Evolutionary conservation across 352 stramenopile species (phyloP).

Genomic region (Pythium rhizo-oryzae): DNA sequence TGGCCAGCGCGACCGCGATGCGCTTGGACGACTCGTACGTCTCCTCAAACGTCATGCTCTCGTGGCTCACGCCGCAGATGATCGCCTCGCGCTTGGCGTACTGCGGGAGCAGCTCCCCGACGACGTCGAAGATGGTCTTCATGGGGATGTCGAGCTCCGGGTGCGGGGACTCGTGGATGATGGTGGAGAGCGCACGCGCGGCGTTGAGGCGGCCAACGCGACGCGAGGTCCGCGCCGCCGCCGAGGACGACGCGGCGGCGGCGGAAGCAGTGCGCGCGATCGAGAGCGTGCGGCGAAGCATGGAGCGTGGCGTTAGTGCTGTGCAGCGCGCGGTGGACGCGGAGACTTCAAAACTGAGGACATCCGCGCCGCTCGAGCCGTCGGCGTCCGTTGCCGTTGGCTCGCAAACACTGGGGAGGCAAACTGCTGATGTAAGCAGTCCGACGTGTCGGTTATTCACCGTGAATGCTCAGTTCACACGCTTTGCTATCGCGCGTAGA

Average conservation of each 20-base stretch:
- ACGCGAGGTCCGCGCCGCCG: too few species aligned
- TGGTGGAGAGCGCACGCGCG: too few species aligned
- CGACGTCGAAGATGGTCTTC: constrained; percentile 51
- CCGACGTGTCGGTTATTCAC: too few species aligned
- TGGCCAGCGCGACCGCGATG: constrained; percentile 46
- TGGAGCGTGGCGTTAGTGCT: background rate
- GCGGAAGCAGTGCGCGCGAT: background rate
- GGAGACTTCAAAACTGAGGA: background rate
- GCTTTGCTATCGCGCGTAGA: too few species aligned
- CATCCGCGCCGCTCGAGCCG: background rate
- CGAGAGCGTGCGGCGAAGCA: constrained; percentile 18
- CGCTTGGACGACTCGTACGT: constrained; percentile 39
- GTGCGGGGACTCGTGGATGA: too few species aligned
- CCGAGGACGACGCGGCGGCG: background rate
- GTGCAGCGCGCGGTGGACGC: too few species aligned
- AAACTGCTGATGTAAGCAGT: constrained; percentile 10
- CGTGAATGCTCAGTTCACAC: too few species aligned
- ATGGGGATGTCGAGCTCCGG: too few species aligned
- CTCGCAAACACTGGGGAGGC: too few species aligned
- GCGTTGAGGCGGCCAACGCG: too few species aligned
- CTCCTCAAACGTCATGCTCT: constrained; percentile 49
- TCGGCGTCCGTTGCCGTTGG: too few species aligned
- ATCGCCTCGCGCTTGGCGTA: constrained; percentile 50
- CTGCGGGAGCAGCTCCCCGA: constrained; percentile 36
- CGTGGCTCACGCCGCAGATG: constrained; percentile 57